These are phyloP conservation scores for Aspergillus wentii DNA, from an alignment of 495 filamentous ascomycete species.

Conservation along the genomic window DNA sequence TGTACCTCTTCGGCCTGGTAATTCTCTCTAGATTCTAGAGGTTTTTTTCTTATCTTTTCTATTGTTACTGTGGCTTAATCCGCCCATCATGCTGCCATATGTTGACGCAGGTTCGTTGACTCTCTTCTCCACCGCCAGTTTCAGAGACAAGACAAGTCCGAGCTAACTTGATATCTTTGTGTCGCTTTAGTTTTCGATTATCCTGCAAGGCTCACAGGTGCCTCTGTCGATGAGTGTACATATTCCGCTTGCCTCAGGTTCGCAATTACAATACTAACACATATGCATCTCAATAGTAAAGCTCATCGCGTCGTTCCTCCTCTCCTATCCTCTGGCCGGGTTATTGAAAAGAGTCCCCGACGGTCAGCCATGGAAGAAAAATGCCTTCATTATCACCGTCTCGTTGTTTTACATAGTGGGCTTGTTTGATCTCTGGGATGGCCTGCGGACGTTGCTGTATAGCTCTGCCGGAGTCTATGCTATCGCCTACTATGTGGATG, in stretches of 20 bases:
- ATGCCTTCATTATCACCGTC: slow-evolving; percentile 75
- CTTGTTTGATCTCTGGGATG: slow-evolving; percentile 92
- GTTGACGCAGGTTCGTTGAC: slow-evolving; percentile 73
- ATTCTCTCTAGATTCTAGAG: background rate
- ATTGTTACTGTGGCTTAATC: slow-evolving; percentile 60
- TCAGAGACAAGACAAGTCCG: slow-evolving; percentile 14
- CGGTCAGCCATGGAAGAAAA: slow-evolving; percentile 77
- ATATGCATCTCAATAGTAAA: slow-evolving; percentile 60
- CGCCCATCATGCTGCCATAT: slow-evolving; percentile 70
- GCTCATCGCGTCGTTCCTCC: slow-evolving; percentile 81
- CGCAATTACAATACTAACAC: slow-evolving; percentile 6
- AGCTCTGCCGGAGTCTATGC: slow-evolving; percentile 74
- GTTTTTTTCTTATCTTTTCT: slow-evolving; percentile 33
- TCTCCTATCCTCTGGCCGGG: slow-evolving; percentile 89
- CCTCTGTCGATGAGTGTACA: slow-evolving; percentile 81
- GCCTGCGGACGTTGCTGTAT: slow-evolving; percentile 72
- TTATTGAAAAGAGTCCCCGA: slow-evolving; percentile 91
- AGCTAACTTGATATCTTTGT: slow-evolving; percentile 1
- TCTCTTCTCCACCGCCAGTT: slow-evolving; percentile 5
- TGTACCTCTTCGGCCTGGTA: too few relatives aligned
- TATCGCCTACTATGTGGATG: slow-evolving; percentile 78
- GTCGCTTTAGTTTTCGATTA: slow-evolving; percentile 56
- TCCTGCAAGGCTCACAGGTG: slow-evolving; percentile 59
- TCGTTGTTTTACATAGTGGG: slow-evolving; percentile 89
- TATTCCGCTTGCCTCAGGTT: background rate